Conservation (phyloP, 139 green algal species). For the Coelastrella sp. region DNA sequence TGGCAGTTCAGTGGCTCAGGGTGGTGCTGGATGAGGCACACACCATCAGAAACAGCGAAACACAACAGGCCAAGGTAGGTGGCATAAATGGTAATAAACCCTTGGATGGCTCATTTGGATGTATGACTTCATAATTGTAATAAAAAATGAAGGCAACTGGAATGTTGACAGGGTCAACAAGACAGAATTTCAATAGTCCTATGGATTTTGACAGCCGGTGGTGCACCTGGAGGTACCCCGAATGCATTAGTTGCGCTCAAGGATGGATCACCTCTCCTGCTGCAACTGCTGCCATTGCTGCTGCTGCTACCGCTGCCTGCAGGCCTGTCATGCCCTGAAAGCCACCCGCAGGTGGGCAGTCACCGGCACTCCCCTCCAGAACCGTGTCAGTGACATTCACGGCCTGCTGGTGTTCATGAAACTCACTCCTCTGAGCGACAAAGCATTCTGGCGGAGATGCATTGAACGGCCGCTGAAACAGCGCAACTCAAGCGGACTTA, state of each 20-base stretch:
- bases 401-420: slow-evolving; percentile 56
- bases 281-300: neutral
- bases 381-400: slow-evolving; percentile 57
- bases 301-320: slow-evolving; percentile 31
- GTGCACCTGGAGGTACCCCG: too few relatives aligned
- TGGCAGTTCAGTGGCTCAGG: slow-evolving; percentile 60
- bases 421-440: slow-evolving; percentile 45
- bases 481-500: slow-evolving; percentile 52
- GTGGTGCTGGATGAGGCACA: slow-evolving; percentile 77
- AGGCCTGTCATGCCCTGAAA: slow-evolving; percentile 67
- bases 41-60: slow-evolving; percentile 66
- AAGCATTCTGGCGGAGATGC: slow-evolving; percentile 48
- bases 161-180: too few relatives aligned
- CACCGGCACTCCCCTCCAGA: slow-evolving; percentile 76
- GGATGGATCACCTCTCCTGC: neutral
- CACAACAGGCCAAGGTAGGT: slow-evolving; percentile 52
- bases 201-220: too few relatives aligned
- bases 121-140: neutral
- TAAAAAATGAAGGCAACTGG: too few relatives aligned
- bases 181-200: too few relatives aligned
- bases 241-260: too few relatives aligned
- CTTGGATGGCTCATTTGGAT: neutral
- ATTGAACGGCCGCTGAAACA: slow-evolving; percentile 73
- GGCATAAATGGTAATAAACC: neutral
- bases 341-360: slow-evolving; percentile 63